Percentiles rank a stretch among this genome's conserved stretches.
These are phyloP conservation scores for Alternaria incomplexa DNA, from an alignment of 2,329 filamentous ascomycete species.

Conservation along the genomic window DNA sequence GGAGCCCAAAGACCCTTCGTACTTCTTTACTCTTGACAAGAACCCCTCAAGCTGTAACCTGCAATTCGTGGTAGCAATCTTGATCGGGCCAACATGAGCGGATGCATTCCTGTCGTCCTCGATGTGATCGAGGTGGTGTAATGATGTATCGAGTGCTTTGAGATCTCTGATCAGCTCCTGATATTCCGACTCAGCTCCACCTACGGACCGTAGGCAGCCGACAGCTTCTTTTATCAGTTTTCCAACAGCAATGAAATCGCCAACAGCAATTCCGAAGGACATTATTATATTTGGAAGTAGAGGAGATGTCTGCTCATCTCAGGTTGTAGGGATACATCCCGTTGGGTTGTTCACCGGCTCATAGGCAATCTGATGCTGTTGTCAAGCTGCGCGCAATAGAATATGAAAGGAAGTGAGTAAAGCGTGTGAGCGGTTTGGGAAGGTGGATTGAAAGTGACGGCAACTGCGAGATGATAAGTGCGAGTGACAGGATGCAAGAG, in stretches of 20 bases:
- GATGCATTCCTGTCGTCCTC: background rate
- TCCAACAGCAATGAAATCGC: background rate
- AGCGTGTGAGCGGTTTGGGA: accelerated
- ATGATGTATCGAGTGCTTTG: background rate
- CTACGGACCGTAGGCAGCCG: background rate
- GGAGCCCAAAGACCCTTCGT: background rate
- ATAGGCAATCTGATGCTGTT: background rate
- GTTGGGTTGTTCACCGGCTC: accelerated
- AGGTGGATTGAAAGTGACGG: accelerated
- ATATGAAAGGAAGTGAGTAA: background rate
- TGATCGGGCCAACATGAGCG: background rate
- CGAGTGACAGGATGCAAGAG: background rate
- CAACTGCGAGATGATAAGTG: background rate
- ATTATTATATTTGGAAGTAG: background rate
- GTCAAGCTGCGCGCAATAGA: background rate
- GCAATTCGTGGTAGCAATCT: background rate
- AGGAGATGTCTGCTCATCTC: background rate
- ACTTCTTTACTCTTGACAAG: background rate
- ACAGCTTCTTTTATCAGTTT: background rate
- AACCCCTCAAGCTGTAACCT: background rate
- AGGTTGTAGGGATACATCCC: background rate
- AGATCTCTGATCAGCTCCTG: background rate
- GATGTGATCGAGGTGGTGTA: background rate
- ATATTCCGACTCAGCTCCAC: background rate
- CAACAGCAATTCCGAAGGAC: background rate